Conservation (phyloP, 1,284 basidiomycete species). For the Melampsora larici-populina region DNA sequence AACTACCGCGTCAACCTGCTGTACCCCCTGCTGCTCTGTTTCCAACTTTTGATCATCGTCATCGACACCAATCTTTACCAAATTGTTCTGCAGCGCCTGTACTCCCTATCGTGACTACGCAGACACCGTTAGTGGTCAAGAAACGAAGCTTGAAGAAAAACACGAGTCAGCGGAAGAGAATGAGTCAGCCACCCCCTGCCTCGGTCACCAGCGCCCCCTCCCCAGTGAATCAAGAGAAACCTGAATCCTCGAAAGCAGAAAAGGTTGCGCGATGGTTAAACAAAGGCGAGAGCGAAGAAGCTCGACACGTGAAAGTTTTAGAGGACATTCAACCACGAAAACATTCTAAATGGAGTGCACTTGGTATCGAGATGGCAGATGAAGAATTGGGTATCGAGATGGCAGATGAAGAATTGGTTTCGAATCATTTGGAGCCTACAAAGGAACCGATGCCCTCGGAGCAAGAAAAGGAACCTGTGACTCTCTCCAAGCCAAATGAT, state of each 20-base stretch:
- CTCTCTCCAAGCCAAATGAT: no score
- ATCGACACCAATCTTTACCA: slow-evolving; percentile 1
- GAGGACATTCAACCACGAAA: not conserved
- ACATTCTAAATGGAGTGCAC: not conserved
- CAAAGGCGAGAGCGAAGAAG: not conserved
- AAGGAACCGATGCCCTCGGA: no score
- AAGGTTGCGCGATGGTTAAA: not conserved
- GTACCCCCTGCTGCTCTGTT: slow-evolving; percentile 11
- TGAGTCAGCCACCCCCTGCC: not conserved
- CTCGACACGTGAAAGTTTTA: not conserved
- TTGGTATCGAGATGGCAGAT: not conserved
- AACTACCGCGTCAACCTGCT: slow-evolving; percentile 4
- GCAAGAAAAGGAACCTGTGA: no score
- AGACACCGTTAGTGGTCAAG: not conserved
- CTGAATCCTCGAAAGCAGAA: not conserved
- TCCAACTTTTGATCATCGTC: not conserved
- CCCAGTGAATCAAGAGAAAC: not conserved
- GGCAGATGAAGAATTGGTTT: not conserved
- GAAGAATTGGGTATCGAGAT: not conserved
- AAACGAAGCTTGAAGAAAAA: not conserved
- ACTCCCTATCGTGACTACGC: not conserved
- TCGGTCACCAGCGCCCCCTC: not conserved
- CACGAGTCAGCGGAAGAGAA: not conserved
- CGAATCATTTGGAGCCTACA: no score
- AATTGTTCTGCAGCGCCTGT: not conserved